Evolutionary conservation across 345 rosid genomes (phyloP).

Genomic region (Salix suchowensis): DNA sequence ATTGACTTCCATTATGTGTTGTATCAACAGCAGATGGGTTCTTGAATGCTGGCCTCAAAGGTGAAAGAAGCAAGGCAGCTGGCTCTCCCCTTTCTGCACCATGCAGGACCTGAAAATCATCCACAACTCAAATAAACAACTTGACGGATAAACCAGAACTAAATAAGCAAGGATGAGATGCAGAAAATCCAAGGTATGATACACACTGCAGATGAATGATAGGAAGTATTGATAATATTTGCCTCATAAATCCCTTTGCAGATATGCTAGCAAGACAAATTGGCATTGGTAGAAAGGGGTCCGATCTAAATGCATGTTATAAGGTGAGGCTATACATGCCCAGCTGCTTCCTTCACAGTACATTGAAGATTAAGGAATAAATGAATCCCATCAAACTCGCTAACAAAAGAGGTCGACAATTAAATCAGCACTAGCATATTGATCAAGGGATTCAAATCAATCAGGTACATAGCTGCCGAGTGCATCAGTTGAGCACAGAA

Average conservation of each 20-base stretch:
- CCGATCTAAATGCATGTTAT: not conserved
- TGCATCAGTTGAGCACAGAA: not conserved
- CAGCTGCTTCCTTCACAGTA: not conserved
- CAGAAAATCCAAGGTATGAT: not conserved
- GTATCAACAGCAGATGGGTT: slow-evolving; percentile 36
- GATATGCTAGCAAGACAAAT: not conserved
- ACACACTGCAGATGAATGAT: not conserved
- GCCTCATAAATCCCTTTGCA: not conserved
- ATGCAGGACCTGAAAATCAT: slow-evolving; percentile 57
- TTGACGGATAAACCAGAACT: slow-evolving; percentile 3
- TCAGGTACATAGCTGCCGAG: not conserved
- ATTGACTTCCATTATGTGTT: slow-evolving; percentile 64
- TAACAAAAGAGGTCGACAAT: not conserved
- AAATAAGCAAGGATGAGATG: not conserved
- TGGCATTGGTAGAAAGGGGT: not conserved
- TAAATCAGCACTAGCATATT: not conserved
- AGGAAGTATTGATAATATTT: not conserved
- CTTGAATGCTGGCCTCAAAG: slow-evolving; percentile 56
- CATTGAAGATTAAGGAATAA: not conserved
- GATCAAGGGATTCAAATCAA: not conserved
- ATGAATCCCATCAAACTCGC: not conserved
- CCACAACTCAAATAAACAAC: slow-evolving; percentile 13
- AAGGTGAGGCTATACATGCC: not conserved
- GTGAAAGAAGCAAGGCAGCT: slow-evolving; percentile 85
- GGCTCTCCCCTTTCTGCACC: slow-evolving; percentile 94